Evolutionary conservation across 495 filamentous ascomycete species (phyloP), one percentile per base, ranked within the genome.

Genomic region (Penicillium verhagenii): DNA sequence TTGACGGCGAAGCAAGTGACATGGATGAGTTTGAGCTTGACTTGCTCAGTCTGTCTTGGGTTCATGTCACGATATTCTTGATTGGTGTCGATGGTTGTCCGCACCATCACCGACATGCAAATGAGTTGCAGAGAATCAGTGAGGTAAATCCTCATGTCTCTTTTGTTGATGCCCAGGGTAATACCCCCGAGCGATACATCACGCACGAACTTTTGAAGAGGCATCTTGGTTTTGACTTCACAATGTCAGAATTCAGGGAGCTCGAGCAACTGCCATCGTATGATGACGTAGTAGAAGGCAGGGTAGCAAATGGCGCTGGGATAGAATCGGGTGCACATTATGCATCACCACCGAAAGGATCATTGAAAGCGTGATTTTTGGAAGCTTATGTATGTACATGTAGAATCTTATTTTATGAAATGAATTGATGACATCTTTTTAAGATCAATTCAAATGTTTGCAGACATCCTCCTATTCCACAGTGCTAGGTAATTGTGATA

Each of bases 11-110:
- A 60, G 73, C 74, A 10, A 70, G 61, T 6, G 76, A 79, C 33
- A 79, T 79, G 70, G 72, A 79, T 50, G 76, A 78, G 50, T 79
- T 79, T 53, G 75, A 79, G 47, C 64, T 79, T 6, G 75, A 78
- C 45, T 61, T 79, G 4, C 66, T 79, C 23, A 59, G 71, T 19
- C 69, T 75, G 13, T 66, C 68, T 10, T 79, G 77, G 77, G 77
- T 71, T 1, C 73, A 78, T 58, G 68, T 77, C 24, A 79, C 76
- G 0, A 77, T 79, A 48, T 78, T 79, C 62, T 44, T 79, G 50
- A 76, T 79, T 35, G 76, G 77, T 21, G 73, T 75, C 4, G 74
- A 79, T 56, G 72, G 74, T 21, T 79, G 74, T 52, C 74, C 72
- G 2, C 71, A 78, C 50, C 75, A 79, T 45, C 75, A 79, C 64